Conservation (phyloP, 768 basidiomycete genomes). For the Lentinula guzmanii region DNA sequence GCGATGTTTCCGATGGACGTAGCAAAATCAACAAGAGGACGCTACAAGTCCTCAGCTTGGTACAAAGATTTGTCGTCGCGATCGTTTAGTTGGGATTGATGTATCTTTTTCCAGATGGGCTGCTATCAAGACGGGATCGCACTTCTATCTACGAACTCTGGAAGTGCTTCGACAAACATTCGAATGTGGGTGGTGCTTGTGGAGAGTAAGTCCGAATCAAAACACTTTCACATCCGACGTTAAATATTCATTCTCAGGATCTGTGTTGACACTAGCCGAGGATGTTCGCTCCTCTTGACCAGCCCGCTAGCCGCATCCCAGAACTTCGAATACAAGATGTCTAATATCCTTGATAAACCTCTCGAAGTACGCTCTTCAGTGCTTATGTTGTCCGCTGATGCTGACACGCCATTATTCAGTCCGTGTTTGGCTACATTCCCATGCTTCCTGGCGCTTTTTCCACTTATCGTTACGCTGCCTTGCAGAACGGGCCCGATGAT, state of each 20-base stretch:
- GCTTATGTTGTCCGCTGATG: not conserved
- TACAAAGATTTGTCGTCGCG: constrained; percentile 24
- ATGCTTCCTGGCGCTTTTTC: constrained; percentile 90
- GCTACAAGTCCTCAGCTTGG: constrained; percentile 80
- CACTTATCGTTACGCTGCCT: constrained; percentile 84
- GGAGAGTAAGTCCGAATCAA: constrained; percentile 59
- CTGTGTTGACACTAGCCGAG: constrained; percentile 75
- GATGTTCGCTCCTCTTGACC: constrained; percentile 61
- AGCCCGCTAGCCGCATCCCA: constrained; percentile 88
- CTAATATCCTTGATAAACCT: constrained; percentile 94
- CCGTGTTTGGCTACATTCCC: constrained; percentile 84
- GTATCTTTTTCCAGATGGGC: constrained; percentile 53
- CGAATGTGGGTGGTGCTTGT: constrained; percentile 89
- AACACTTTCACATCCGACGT: not conserved
- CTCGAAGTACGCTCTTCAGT: constrained; percentile 55
- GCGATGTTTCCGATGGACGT: constrained; percentile 81
- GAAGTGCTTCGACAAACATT: constrained; percentile 90
- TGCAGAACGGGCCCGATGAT: constrained; percentile 82
- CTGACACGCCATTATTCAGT: constrained; percentile 27
- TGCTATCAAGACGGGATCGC: constrained; percentile 86
- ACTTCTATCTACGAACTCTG: constrained; percentile 95
- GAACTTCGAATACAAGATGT: constrained; percentile 98
- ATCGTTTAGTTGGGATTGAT: not conserved
- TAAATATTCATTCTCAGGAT: constrained; percentile 38
- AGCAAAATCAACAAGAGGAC: constrained; percentile 87